phyloP scores from a whole-genome alignment of 164 flowering plant species.

The Piper longum region DNA sequence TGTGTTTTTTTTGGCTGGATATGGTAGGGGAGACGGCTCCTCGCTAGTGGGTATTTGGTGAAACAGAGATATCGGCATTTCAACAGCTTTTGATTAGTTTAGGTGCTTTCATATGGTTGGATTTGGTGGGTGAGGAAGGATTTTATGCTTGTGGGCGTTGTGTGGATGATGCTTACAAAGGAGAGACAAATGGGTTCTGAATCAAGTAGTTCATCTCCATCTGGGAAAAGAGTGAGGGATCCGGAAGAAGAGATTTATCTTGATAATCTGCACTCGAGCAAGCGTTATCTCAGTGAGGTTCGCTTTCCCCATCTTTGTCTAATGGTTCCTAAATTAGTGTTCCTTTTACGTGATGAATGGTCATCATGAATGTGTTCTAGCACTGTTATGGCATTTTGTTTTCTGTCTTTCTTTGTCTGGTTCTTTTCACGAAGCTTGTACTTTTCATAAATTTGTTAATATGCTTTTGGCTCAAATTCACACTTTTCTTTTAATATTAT shows the following conservation, averaged over 20 bases:
- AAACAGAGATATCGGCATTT: too few species aligned
- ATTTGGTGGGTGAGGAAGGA: neutral
- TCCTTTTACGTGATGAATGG: neutral
- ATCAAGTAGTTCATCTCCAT: constrained; percentile 33
- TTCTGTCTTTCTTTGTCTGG: constrained; percentile 1
- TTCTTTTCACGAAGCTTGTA: neutral
- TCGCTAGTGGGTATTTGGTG: neutral
- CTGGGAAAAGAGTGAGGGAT: constrained; percentile 67
- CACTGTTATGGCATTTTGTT: neutral
- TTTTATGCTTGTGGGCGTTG: neutral
- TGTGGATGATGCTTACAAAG: neutral
- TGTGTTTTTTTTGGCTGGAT: too few species aligned
- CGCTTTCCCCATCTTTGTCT: constrained; percentile 1
- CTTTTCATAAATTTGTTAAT: neutral
- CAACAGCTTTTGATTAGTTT: neutral
- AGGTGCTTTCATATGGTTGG: neutral
- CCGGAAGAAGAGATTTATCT: constrained; percentile 85
- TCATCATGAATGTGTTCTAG: neutral
- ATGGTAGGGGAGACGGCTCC: too few species aligned
- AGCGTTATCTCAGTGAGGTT: constrained; percentile 94
- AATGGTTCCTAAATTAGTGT: neutral
- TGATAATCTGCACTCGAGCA: constrained; percentile 87
- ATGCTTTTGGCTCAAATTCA: neutral
- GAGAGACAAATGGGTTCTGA: constrained; percentile 32
- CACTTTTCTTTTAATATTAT: neutral